These are phyloP conservation scores for Fusarium sp. DNA, from an alignment of 2,329 filamentous ascomycete species.

Conservation along the genomic window DNA sequence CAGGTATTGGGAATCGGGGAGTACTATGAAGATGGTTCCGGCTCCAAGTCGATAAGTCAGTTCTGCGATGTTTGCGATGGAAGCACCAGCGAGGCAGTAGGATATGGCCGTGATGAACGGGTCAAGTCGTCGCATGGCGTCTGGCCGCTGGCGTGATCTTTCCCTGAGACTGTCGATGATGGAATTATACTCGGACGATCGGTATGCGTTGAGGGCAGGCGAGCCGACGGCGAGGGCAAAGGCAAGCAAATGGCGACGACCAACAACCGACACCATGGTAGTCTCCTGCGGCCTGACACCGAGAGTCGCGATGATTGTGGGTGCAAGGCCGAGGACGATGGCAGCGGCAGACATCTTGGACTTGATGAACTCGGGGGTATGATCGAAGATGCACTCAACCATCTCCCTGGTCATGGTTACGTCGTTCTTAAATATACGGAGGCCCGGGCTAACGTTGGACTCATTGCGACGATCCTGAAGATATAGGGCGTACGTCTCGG, in stretches of 20 bases:
- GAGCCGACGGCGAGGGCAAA: conserved; percentile 19
- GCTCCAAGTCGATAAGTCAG: conserved; percentile 12
- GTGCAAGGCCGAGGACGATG: conserved; percentile 15
- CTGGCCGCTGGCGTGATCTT: neutral
- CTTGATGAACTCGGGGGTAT: conserved; percentile 18
- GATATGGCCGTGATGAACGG: conserved; percentile 5
- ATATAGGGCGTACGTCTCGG: conserved; percentile 1
- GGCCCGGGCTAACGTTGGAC: neutral
- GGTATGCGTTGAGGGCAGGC: conserved; percentile 19
- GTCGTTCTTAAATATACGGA: neutral
- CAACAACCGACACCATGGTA: conserved; percentile 13
- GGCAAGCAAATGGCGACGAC: conserved; percentile 15
- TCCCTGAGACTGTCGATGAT: conserved; percentile 19
- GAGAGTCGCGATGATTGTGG: conserved; percentile 17
- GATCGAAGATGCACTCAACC: conserved; percentile 14
- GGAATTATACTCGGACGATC: conserved; percentile 12
- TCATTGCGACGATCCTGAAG: neutral
- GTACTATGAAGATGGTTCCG: neutral
- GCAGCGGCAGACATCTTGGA: conserved; percentile 24
- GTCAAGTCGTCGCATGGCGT: conserved; percentile 5
- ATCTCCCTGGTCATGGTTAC: neutral
- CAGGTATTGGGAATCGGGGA: neutral
- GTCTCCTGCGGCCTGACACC: conserved; percentile 15
- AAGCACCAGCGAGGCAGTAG: conserved; percentile 15
- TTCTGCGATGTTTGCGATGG: conserved; percentile 21